A percentile compares a stretch with the other conserved stretches of the same genome.
phyloP scores from a whole-genome alignment of 805 yeast species.

The Kazachstania africana region DNA sequence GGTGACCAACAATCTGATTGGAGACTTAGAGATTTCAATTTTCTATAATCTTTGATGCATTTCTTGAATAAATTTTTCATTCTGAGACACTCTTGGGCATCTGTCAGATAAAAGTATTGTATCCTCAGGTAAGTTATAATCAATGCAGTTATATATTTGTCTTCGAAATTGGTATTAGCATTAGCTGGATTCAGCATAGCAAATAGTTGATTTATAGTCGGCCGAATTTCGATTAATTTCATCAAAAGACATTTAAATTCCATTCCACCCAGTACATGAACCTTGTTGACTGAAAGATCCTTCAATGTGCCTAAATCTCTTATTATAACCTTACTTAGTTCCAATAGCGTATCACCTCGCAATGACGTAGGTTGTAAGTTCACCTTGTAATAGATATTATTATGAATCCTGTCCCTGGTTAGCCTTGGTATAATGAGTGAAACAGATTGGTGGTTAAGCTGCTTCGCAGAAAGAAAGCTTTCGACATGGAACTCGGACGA shows the following conservation, averaged over 20 bases:
- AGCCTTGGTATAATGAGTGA: constrained; percentile 24
- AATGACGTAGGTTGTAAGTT: constrained; percentile 16
- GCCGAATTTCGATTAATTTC: constrained; percentile 67
- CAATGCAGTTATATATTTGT: constrained; percentile 40
- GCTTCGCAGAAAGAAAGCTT: constrained; percentile 18
- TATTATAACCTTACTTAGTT: constrained; percentile 13
- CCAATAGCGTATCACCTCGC: constrained; percentile 21
- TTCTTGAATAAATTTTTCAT: constrained; percentile 34
- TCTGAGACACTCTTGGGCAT: constrained; percentile 36
- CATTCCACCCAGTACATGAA: constrained; percentile 21
- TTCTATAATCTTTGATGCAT: constrained; percentile 53
- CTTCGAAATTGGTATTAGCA: constrained; percentile 44
- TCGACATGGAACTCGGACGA: constrained; percentile 23
- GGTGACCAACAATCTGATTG: constrained; percentile 25
- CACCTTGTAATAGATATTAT: constrained; percentile 21
- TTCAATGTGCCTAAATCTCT: constrained; percentile 19
- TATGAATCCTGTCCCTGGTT: constrained; percentile 22
- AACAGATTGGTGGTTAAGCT: constrained; percentile 24
- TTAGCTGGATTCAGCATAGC: constrained; percentile 36
- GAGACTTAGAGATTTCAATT: constrained; percentile 39
- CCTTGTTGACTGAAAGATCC: constrained; percentile 7
- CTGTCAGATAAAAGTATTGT: constrained; percentile 28
- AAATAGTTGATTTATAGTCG: constrained; percentile 28
- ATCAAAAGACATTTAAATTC: constrained; percentile 49
- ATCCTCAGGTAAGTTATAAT: constrained; percentile 53